Evolutionary conservation across 129 eudicot genomes (phyloP).

Genomic region (Kitagawia praeruptora): DNA sequence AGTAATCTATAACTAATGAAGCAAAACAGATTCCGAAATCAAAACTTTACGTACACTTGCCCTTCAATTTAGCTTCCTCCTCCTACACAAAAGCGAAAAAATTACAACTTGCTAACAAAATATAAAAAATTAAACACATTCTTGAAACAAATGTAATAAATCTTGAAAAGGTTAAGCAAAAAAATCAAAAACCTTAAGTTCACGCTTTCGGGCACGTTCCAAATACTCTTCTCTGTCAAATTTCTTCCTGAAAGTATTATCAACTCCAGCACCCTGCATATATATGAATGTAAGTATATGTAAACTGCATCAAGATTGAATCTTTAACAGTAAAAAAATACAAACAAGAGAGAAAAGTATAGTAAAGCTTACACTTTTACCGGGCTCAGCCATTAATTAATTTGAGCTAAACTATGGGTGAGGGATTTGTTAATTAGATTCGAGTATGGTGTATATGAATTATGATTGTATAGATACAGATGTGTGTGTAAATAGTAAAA

Average conservation of each 20-base stretch:
- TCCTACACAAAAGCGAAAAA: constrained; percentile 30
- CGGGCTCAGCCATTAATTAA: constrained; percentile 39
- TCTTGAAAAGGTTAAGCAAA: not conserved
- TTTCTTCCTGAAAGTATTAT: constrained; percentile 81
- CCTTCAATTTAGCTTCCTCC: constrained; percentile 43
- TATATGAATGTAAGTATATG: not conserved
- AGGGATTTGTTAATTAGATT: not conserved
- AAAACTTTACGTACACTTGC: constrained; percentile 41
- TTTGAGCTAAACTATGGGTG: not conserved
- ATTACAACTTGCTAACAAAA: not conserved
- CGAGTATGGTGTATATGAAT: not conserved
- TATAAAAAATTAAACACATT: not conserved
- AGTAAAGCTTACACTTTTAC: constrained; percentile 32
- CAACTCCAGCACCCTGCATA: constrained; percentile 79
- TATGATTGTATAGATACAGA: not conserved
- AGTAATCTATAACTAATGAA: not conserved
- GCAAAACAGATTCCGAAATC: not conserved
- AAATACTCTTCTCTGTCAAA: constrained; percentile 87
- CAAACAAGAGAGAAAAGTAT: not conserved
- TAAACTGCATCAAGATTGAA: not conserved
- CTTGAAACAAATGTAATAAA: not conserved
- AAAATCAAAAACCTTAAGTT: constrained; percentile 47
- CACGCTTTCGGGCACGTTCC: constrained; percentile 92
- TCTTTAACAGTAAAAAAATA: not conserved
- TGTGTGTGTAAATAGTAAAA: no score